These are phyloP conservation scores for Ogataea pini DNA, from an alignment of 805 yeast genomes.

Conservation along the genomic window DNA sequence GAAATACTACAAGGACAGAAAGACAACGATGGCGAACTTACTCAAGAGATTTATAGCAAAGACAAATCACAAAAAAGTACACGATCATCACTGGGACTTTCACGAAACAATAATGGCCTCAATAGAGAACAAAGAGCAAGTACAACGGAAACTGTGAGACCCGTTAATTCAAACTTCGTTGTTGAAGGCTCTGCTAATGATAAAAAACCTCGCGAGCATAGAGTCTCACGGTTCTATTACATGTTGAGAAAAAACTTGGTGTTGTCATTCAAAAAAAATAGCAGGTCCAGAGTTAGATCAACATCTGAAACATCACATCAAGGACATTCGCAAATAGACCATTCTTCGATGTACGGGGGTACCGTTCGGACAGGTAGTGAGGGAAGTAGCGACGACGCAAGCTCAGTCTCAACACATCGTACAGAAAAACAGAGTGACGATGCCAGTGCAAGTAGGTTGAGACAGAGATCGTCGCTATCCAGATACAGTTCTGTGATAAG, in stretches of 20 bases:
- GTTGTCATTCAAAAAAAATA: slow-evolving; percentile 15
- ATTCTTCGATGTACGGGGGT: background rate
- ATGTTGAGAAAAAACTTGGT: slow-evolving; percentile 19
- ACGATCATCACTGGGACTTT: background rate
- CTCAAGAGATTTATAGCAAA: slow-evolving; percentile 1
- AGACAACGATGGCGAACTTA: background rate
- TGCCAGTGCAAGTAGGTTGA: background rate
- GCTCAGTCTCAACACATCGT: background rate
- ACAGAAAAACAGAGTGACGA: background rate
- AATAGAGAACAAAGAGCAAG: background rate
- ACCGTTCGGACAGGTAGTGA: background rate
- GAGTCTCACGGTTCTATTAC: slow-evolving; percentile 19
- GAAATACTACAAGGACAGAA: background rate
- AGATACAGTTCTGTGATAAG: slow-evolving; percentile 20
- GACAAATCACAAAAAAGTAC: background rate
- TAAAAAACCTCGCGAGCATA: slow-evolving; percentile 14
- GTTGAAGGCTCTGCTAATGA: background rate
- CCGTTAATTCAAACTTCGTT: background rate
- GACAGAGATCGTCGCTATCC: slow-evolving; percentile 13
- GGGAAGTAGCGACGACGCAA: background rate
- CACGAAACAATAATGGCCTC: background rate
- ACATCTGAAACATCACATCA: background rate
- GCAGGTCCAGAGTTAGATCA: background rate
- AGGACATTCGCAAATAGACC: background rate
- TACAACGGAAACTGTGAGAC: background rate